Percentiles rank a stretch among this genome's conserved stretches.
Evolutionary conservation across 805 yeast species (phyloP).

Genomic region (Debaryomyces maramus): DNA sequence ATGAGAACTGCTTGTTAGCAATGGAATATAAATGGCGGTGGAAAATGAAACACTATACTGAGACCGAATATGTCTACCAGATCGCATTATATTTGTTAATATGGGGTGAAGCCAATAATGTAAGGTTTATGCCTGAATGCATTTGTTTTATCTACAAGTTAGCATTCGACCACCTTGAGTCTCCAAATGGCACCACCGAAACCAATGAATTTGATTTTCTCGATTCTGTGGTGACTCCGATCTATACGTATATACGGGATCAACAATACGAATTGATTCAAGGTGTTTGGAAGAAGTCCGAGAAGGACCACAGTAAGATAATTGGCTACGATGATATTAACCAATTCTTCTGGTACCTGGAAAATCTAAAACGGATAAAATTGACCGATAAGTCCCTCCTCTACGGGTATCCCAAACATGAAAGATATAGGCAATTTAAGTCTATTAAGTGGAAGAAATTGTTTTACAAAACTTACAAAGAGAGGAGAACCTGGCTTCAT

Average conservation of each 20-base stretch:
- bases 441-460: slow-evolving; percentile 41
- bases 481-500: slow-evolving; percentile 52
- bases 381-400: slow-evolving; percentile 34
- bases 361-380: slow-evolving; percentile 32
- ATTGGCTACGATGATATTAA: slow-evolving; percentile 59
- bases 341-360: slow-evolving; percentile 50
- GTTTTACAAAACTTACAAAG: slow-evolving; percentile 48
- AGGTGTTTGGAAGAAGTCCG: slow-evolving; percentile 58
- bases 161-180: slow-evolving; percentile 23
- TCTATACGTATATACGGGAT: slow-evolving; percentile 59
- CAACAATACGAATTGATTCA: slow-evolving; percentile 63
- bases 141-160: slow-evolving; percentile 34
- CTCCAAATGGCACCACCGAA: slow-evolving; percentile 1
- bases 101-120: slow-evolving; percentile 80
- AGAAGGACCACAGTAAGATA: slow-evolving; percentile 64
- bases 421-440: slow-evolving; percentile 32
- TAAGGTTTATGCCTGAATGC: slow-evolving; percentile 49
- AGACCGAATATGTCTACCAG: slow-evolving; percentile 62
- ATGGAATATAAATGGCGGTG: slow-evolving; percentile 60
- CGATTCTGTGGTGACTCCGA: slow-evolving; percentile 44
- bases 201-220: slow-evolving; percentile 27
- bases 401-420: slow-evolving; percentile 23
- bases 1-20: slow-evolving; percentile 15
- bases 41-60: slow-evolving; percentile 55
- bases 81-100: slow-evolving; percentile 60